Conservation (phyloP, 768 basidiomycete species). For the Tylopilus intermedius region DNA sequence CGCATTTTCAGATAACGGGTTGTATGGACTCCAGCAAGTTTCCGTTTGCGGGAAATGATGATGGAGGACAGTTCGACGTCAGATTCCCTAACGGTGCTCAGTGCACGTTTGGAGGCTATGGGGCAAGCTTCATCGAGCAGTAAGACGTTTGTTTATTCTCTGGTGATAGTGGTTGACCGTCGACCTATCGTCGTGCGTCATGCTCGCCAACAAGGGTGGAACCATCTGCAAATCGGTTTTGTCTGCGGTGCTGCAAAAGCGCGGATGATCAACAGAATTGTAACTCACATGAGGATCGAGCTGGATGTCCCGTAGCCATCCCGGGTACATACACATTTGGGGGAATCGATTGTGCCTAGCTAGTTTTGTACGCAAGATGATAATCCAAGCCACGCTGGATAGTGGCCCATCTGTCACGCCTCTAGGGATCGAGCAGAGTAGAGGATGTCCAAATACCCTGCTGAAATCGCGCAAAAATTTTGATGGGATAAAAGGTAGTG, state of each 20-base stretch:
- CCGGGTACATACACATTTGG: slow-evolving; percentile 46
- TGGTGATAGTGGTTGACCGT: not conserved
- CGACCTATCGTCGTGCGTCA: not conserved
- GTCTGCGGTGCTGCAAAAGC: slow-evolving; percentile 42
- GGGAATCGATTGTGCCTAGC: slow-evolving; percentile 32
- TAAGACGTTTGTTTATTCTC: slow-evolving; percentile 19
- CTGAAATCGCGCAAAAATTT: no score
- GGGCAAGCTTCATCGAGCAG: slow-evolving; percentile 50
- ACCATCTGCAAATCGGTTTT: slow-evolving; percentile 43
- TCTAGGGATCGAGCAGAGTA: no score
- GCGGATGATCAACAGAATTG: slow-evolving; percentile 43
- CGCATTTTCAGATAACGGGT: slow-evolving; percentile 34
- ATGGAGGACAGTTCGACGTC: slow-evolving; percentile 47
- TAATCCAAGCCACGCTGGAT: slow-evolving; percentile 9
- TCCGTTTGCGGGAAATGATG: slow-evolving; percentile 33
- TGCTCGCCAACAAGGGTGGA: slow-evolving; percentile 36
- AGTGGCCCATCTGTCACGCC: slow-evolving; percentile 2
- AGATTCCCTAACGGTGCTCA: slow-evolving; percentile 51
- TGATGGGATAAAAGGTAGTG: no score
- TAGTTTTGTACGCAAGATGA: slow-evolving; percentile 8
- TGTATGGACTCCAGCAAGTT: slow-evolving; percentile 30
- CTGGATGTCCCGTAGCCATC: slow-evolving; percentile 39
- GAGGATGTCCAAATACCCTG: no score
- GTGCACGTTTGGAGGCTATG: slow-evolving; percentile 47
- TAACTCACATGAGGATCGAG: slow-evolving; percentile 46